Evolutionary conservation across 371 early-diverging fungal species (phyloP).

Genomic region (Actinomortierella ambigua): DNA sequence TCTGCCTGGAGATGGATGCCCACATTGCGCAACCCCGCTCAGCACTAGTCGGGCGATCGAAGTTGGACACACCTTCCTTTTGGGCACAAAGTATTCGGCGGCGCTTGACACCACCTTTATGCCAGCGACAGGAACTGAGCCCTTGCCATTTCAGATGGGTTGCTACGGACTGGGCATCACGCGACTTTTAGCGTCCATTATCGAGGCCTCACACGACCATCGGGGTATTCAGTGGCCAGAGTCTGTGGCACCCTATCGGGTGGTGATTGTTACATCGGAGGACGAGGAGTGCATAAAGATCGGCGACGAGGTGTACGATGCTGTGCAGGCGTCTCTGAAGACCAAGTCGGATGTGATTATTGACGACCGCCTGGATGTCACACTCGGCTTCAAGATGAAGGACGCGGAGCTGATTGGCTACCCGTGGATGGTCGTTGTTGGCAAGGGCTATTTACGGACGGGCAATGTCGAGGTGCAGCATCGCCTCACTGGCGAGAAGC

Average conservation of each 20-base stretch:
- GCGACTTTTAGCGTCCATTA: conserved; percentile 78
- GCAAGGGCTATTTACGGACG: conserved; percentile 58
- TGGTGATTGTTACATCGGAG: conserved; percentile 55
- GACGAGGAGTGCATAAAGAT: conserved; percentile 51
- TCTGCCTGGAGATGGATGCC: conserved; percentile 69
- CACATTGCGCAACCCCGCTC: conserved; percentile 55
- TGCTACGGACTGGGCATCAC: conserved; percentile 92
- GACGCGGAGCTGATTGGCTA: conserved; percentile 78
- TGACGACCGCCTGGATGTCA: conserved; percentile 64
- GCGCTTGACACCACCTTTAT: conserved; percentile 66
- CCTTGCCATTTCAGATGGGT: conserved; percentile 82
- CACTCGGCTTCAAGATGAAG: conserved; percentile 75
- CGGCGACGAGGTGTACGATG: conserved; percentile 56
- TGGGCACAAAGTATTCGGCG: conserved; percentile 87
- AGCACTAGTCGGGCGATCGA: conserved; percentile 76
- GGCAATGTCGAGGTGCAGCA: conserved; percentile 66
- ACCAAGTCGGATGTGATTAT: conserved; percentile 50
- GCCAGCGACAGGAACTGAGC: conserved; percentile 24
- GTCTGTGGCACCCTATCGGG: conserved; percentile 75
- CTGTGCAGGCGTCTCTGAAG: conserved; percentile 33
- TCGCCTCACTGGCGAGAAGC: conserved; percentile 51
- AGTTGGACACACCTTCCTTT: conserved; percentile 88
- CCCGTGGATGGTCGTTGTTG: conserved; percentile 70
- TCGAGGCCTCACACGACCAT: conserved; percentile 69
- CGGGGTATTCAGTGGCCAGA: conserved; percentile 82